Base-by-base conservation (phyloP, 345 rosid genomes). In the Odontarrhena argentea region DNA sequence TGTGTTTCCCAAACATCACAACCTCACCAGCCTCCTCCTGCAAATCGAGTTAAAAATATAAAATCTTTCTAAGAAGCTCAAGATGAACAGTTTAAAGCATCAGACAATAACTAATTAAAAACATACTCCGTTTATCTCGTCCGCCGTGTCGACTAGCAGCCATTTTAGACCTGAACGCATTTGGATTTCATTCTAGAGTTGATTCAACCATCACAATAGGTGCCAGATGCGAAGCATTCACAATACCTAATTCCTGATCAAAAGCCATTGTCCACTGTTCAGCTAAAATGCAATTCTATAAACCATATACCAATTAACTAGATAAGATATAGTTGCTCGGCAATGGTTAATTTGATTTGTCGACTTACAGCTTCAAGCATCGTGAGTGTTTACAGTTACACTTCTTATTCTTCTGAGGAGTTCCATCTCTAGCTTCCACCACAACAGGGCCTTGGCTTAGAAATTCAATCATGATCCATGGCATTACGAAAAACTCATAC, bases 141-240 rank as follows among this genome's bases (percentile, higher is more conserved):
- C 77, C 59, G 41, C 88, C 90, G 55, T 85, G 97, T 25, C 96
- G 96, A 63, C 96, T 89, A 80, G 91, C 85, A 50, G 92, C 96
- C 69, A 95, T 95, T 77, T 95, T 95, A 48, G 99, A 96, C 80
- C 91, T 89, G 76, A 95, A 95, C 25, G 99, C 99, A 77, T 91
- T 91, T 36, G 97, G 99, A 74, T 91, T 95, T 48, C 98, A 90
- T 71, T 95, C 97, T 63, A 95, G 80, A 14, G 96, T 91, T 58
- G 93, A 81, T 76, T 86, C 93, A 67, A 95, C 96, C 97, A 78
- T 95, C 96, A 78, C 99, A 91, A 77, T 91, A 95, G 32, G 80
- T 77, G 48, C 96, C 99, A 36, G 99, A 86, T 48, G 99, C 92
- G 82, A 95, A 95, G 78, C 98, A 95, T 66, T 95, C 99, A 69